These are phyloP conservation scores for Colletotrichum sojae DNA, from an alignment of 2,329 filamentous ascomycete species.

Conservation along the genomic window DNA sequence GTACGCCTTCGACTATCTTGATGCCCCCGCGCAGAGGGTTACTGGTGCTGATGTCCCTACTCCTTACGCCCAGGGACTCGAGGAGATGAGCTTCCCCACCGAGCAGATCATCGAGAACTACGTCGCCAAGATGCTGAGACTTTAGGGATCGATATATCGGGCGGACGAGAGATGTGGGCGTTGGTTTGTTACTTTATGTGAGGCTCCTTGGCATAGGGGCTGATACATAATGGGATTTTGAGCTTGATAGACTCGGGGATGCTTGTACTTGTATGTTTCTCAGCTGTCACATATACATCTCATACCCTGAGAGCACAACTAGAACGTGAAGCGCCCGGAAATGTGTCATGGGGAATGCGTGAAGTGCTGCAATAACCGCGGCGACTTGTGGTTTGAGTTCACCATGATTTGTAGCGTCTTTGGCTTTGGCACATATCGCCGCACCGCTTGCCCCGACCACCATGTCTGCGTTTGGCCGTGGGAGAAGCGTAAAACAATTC, in stretches of 20 bases:
- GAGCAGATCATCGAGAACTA: conserved; percentile 90
- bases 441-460: conserved; percentile 10
- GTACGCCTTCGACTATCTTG: conserved; percentile 97
- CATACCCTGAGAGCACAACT: conserved; percentile 36
- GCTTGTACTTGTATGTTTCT: conserved; percentile 59
- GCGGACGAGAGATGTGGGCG: conserved; percentile 1
- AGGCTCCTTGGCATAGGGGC: conserved; percentile 7
- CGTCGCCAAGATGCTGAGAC: conserved; percentile 87
- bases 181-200: conserved; percentile 20
- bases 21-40: conserved; percentile 92
- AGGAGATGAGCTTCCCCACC: conserved; percentile 95
- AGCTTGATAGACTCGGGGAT: conserved; percentile 38
- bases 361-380: too few relatives aligned
- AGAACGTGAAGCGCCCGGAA: conserved; percentile 14
- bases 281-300: conserved; percentile 54
- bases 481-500: not conserved
- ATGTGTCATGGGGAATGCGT: not conserved
- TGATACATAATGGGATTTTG: conserved; percentile 31
- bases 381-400: too few relatives aligned
- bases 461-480: not conserved
- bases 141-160: conserved; percentile 64
- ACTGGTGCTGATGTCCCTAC: conserved; percentile 98
- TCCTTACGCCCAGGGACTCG: conserved; percentile 91
- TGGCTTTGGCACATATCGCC: too few relatives aligned
- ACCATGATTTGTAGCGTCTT: too few relatives aligned